Evolutionary conservation across 2,329 filamentous ascomycete genomes (phyloP).

Genomic region (Clathrospora elynae): DNA sequence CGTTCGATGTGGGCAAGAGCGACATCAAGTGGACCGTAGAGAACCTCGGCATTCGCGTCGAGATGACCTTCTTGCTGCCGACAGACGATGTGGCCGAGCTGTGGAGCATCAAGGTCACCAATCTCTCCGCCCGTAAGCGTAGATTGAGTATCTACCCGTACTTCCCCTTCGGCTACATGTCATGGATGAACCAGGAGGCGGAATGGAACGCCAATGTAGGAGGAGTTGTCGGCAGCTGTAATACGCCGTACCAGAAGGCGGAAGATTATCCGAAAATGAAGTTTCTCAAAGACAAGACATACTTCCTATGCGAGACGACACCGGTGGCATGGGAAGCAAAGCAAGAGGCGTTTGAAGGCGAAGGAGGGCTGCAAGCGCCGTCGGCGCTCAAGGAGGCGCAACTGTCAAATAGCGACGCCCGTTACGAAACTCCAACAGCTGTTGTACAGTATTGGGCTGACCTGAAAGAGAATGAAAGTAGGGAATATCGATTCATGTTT

Average conservation of each 20-base stretch:
- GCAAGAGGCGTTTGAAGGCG: conserved; percentile 61
- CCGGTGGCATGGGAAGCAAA: conserved; percentile 60
- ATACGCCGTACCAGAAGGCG: conserved; percentile 63
- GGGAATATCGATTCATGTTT: conserved; percentile 61
- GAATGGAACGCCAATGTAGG: conserved; percentile 57
- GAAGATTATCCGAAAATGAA: conserved; percentile 64
- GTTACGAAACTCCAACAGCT: conserved; percentile 62
- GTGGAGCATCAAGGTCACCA: conserved; percentile 60
- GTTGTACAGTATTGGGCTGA: conserved; percentile 58
- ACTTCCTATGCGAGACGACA: conserved; percentile 59
- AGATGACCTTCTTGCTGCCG: conserved; percentile 59
- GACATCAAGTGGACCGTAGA: conserved; percentile 62
- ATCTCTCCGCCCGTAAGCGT: conserved; percentile 53
- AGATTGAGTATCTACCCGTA: conserved; percentile 61
- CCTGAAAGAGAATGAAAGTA: conserved; percentile 49
- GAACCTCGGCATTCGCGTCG: conserved; percentile 57
- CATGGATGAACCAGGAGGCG: conserved; percentile 66
- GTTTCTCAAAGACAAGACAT: conserved; percentile 62
- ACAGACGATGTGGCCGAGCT: conserved; percentile 62
- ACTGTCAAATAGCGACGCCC: conserved; percentile 56
- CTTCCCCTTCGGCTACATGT: conserved; percentile 65
- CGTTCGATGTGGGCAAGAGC: conserved; percentile 61
- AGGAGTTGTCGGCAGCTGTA: conserved; percentile 58
- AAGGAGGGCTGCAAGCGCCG: conserved; percentile 61
- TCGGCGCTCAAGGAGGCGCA: conserved; percentile 50